Conservation (phyloP, 2,329 filamentous ascomycete species). For the Epichloe uncinata region DNA sequence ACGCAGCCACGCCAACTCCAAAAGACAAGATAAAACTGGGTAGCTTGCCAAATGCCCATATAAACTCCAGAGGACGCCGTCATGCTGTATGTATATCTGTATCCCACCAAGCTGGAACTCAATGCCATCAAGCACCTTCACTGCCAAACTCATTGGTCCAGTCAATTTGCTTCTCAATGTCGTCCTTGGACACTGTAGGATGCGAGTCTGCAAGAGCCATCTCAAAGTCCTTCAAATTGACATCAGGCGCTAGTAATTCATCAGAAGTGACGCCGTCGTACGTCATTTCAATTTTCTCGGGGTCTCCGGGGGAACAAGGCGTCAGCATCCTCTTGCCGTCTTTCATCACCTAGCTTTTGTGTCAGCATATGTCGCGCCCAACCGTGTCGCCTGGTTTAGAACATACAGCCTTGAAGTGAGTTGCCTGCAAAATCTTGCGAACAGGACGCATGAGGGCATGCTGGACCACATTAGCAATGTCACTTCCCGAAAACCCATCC, state of each 20-base stretch:
- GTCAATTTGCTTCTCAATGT: slow-evolving; percentile 71
- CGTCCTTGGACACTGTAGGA: slow-evolving; percentile 80
- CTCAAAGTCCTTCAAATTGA: slow-evolving; percentile 83
- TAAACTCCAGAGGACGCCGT: slow-evolving; percentile 19
- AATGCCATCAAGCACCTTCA: slow-evolving; percentile 49
- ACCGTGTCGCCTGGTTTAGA: background rate
- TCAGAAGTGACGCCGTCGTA: slow-evolving; percentile 83
- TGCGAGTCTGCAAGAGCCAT: slow-evolving; percentile 79
- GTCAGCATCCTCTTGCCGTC: slow-evolving; percentile 60
- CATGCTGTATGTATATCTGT: slow-evolving; percentile 11
- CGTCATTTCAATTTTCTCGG: slow-evolving; percentile 78
- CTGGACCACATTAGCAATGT: slow-evolving; percentile 92
- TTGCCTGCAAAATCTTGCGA: slow-evolving; percentile 90
- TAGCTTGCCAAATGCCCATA: slow-evolving; percentile 11
- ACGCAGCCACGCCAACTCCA: background rate
- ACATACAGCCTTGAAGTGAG: slow-evolving; percentile 86
- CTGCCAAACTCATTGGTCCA: slow-evolving; percentile 97
- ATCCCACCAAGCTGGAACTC: slow-evolving; percentile 5
- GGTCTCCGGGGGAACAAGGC: slow-evolving; percentile 86
- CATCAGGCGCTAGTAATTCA: slow-evolving; percentile 69
- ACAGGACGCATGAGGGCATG: slow-evolving; percentile 96
- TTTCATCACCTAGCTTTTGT: slow-evolving; percentile 45
- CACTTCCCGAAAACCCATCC: slow-evolving; percentile 90
- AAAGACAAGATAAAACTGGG: slow-evolving; percentile 6
- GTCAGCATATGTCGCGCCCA: slow-evolving; percentile 7